These are phyloP conservation scores for Hyphodiscus hymeniophilus DNA, from an alignment of 495 filamentous ascomycete species.

Conservation along the genomic window DNA sequence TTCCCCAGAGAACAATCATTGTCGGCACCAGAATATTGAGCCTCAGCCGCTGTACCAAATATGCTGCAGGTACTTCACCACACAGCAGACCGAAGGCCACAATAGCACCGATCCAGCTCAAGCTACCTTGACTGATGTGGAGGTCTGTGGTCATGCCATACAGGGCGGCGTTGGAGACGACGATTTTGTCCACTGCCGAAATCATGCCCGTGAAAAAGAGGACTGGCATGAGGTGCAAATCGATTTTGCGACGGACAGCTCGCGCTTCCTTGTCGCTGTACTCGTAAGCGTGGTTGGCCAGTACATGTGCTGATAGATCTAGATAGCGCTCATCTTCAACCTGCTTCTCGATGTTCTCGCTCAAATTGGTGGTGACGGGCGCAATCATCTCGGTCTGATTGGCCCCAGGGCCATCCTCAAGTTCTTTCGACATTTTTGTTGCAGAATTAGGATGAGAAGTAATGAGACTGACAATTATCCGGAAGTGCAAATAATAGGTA, in stretches of 20 bases:
- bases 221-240: background rate
- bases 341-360: background rate
- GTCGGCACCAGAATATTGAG: conserved; percentile 27
- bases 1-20: background rate
- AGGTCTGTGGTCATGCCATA: background rate
- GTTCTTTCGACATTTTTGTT: no score
- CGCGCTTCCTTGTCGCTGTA: background rate
- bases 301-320: background rate
- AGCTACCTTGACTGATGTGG: conserved; percentile 25
- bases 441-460: no score
- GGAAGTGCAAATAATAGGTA: no score
- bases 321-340: background rate
- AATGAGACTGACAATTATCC: no score
- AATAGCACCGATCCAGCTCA: conserved; percentile 29
- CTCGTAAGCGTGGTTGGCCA: background rate
- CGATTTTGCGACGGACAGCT: background rate
- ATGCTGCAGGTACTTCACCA: conserved; percentile 37
- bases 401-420: no score
- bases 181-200: conserved; percentile 46
- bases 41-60: conserved; percentile 48
- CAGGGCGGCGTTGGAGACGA: conserved; percentile 44
- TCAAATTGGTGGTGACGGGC: no score
- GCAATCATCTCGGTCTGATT: no score
- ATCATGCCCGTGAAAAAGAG: background rate
- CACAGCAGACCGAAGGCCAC: conserved; percentile 54